phyloP scores from a whole-genome alignment of 2,329 filamentous ascomycete genomes.

The Fusarium caatingaense region DNA sequence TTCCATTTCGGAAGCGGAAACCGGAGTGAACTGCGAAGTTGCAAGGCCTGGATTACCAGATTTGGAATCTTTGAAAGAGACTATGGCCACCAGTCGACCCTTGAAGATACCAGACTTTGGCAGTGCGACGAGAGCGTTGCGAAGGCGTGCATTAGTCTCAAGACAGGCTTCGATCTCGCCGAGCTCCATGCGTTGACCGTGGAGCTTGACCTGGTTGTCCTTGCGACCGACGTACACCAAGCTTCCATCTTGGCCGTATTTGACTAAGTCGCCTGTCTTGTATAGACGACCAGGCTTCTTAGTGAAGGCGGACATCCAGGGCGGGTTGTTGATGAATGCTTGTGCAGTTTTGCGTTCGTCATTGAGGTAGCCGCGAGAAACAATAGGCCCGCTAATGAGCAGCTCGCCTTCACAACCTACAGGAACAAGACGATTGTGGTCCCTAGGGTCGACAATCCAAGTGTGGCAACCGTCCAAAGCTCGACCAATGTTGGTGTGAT shows the following conservation, averaged over 20 bases:
- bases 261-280: slow-evolving; percentile 61
- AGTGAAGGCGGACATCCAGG: slow-evolving; percentile 1
- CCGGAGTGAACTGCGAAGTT: background rate
- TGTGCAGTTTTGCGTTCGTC: background rate
- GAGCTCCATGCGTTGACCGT: slow-evolving; percentile 66
- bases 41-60: background rate
- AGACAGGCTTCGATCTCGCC: slow-evolving; percentile 55
- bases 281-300: slow-evolving; percentile 44
- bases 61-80: slow-evolving; percentile 6
- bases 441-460: slow-evolving; percentile 36
- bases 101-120: slow-evolving; percentile 47
- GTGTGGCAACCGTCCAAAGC: slow-evolving; percentile 4
- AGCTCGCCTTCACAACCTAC: slow-evolving; percentile 37
- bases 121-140: slow-evolving; percentile 53
- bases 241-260: slow-evolving; percentile 53
- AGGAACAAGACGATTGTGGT: slow-evolving; percentile 32
- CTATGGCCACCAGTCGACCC: slow-evolving; percentile 23
- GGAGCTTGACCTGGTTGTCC: slow-evolving; percentile 46
- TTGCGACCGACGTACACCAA: slow-evolving; percentile 63
- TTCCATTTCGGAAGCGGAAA: background rate
- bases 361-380: slow-evolving; percentile 21
- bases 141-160: slow-evolving; percentile 67
- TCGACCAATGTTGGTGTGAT: slow-evolving; percentile 23
- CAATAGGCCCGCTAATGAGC: slow-evolving; percentile 34
- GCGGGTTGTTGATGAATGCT: slow-evolving; percentile 7